Conservation (phyloP, 1,139 yeast species). For the Zygosaccharomyces pseudobailii region DNA sequence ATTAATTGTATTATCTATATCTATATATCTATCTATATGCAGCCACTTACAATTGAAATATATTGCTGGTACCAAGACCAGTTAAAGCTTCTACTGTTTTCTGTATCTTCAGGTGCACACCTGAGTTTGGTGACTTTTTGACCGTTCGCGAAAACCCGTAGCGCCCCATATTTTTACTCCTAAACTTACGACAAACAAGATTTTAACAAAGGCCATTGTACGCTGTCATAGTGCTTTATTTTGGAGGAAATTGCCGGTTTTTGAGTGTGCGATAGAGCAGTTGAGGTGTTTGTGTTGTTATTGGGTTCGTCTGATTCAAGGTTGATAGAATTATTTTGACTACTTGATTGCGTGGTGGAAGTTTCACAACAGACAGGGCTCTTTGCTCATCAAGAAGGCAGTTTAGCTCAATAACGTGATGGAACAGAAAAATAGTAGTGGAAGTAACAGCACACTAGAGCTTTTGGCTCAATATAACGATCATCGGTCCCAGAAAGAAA, state of each 20-base stretch:
- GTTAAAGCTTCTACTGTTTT: background rate
- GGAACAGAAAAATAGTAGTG: constrained; percentile 1
- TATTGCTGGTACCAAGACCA: background rate
- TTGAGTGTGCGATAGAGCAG: background rate
- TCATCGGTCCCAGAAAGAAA: constrained; percentile 26
- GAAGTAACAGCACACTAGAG: constrained; percentile 23
- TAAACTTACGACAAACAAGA: background rate
- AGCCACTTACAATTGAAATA: background rate
- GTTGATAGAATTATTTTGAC: background rate
- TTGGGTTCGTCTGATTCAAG: background rate
- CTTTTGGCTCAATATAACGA: constrained; percentile 29
- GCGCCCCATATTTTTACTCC: constrained; percentile 4
- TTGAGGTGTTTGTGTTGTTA: background rate
- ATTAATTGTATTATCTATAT: background rate
- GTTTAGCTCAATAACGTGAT: background rate
- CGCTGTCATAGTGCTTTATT: background rate
- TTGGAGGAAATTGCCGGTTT: background rate
- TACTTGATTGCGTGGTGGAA: background rate
- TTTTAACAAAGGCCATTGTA: constrained; percentile 1
- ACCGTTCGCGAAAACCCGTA: background rate
- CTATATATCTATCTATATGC: background rate
- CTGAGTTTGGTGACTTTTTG: background rate
- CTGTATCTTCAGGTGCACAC: background rate
- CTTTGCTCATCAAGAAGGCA: background rate
- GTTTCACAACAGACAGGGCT: background rate